A percentile compares a stretch with the other conserved stretches of the same genome.
Conservation (phyloP, 805 yeast species). For the Metschnikowia kunwiensis region DNA sequence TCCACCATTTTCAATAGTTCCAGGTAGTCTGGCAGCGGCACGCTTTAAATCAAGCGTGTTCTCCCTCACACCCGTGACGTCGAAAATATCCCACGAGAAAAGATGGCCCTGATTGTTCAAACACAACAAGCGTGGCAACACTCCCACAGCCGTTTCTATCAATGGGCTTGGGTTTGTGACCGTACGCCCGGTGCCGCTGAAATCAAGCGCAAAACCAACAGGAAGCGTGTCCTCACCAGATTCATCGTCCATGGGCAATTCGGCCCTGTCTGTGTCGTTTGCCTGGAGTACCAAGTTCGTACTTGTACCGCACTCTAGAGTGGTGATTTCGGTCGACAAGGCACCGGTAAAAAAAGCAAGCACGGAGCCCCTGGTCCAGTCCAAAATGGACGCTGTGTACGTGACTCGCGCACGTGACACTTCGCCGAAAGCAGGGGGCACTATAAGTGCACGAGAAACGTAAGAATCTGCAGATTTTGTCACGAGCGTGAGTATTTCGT, state of each 20-base stretch:
- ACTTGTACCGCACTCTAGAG: constrained; percentile 24
- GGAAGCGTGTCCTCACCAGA: constrained; percentile 68
- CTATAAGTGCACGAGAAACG: constrained; percentile 36
- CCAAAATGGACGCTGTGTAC: constrained; percentile 39
- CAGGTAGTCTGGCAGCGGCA: constrained; percentile 2
- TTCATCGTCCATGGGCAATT: constrained; percentile 65
- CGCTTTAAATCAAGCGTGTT: constrained; percentile 15
- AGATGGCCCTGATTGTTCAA: constrained; percentile 63
- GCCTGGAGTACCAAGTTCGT: constrained; percentile 39
- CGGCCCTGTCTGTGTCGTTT: constrained; percentile 72
- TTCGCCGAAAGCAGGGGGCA: constrained; percentile 51
- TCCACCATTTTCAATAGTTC: no score
- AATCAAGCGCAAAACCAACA: constrained; percentile 65
- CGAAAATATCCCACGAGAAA: constrained; percentile 63
- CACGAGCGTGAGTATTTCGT: constrained; percentile 12
- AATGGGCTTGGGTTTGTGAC: constrained; percentile 56
- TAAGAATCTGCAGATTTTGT: not conserved
- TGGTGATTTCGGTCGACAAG: constrained; percentile 59
- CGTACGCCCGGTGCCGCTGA: constrained; percentile 37
- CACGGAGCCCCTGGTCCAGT: constrained; percentile 36
- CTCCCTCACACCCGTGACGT: constrained; percentile 47
- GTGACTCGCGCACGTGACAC: constrained; percentile 45
- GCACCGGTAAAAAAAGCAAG: constrained; percentile 54
- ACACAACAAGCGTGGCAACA: constrained; percentile 61
- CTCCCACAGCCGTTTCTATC: constrained; percentile 53